Evolutionary conservation across 257 asterid genomes (phyloP).

Genomic region (Salvia hispanica): DNA sequence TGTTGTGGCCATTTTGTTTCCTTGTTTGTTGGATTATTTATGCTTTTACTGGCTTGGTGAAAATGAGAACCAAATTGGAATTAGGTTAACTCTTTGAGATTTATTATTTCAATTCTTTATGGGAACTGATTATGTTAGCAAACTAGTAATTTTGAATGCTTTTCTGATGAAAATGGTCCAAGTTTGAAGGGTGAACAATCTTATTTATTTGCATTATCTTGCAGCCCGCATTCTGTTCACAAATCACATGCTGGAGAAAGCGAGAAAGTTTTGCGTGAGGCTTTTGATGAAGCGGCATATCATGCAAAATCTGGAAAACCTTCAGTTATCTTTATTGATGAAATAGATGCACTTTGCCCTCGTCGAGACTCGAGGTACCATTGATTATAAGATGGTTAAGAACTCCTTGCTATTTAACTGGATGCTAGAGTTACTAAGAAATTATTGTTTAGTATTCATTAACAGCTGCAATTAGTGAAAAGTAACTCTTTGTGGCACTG

Average conservation of each 20-base stretch:
- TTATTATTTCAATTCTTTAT: background rate
- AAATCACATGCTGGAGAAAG: conserved; percentile 89
- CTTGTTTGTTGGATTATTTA: background rate
- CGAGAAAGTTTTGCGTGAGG: conserved; percentile 76
- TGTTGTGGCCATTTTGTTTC: conserved; percentile 1
- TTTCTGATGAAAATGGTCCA: background rate
- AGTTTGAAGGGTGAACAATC: conserved; percentile 1
- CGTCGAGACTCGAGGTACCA: conserved; percentile 84
- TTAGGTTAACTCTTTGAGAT: background rate
- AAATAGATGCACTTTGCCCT: conserved; percentile 92
- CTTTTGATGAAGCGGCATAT: conserved; percentile 78
- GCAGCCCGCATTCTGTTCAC: conserved; percentile 86
- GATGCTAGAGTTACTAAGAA: conserved; percentile 23
- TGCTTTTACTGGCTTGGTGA: conserved; percentile 4
- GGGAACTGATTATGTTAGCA: background rate
- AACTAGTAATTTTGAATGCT: background rate
- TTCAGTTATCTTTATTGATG: conserved; percentile 88
- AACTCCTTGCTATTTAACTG: conserved; percentile 2
- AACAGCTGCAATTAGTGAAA: conserved; percentile 12
- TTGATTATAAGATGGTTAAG: background rate
- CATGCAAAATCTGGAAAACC: conserved; percentile 76
- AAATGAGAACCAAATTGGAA: background rate
- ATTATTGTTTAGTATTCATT: conserved; percentile 7
- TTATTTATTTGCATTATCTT: conserved; percentile 29
- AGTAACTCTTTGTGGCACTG: conserved; percentile 7